These are phyloP conservation scores for Fusarium verticillioides DNA, from an alignment of 2,329 filamentous ascomycete species.

Conservation along the genomic window DNA sequence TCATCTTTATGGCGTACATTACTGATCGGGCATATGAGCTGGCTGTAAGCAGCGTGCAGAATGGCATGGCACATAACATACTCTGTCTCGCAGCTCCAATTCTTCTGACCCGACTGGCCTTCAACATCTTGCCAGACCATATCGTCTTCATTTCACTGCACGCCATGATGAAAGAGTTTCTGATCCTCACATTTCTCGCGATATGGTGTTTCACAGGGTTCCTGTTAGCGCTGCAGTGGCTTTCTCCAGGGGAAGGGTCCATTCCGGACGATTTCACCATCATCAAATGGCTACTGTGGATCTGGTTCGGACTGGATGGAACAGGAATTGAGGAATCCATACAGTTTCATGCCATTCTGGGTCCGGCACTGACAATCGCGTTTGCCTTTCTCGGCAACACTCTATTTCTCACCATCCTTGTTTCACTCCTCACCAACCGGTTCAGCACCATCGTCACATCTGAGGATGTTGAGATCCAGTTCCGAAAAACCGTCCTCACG, in stretches of 20 bases:
- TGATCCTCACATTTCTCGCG: conserved; percentile 71
- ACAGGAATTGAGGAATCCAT: conserved; percentile 59
- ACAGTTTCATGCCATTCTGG: conserved; percentile 73
- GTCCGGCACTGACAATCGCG: conserved; percentile 73
- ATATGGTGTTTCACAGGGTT: conserved; percentile 76
- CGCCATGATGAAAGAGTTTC: conserved; percentile 78
- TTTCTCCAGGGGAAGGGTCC: conserved; percentile 49
- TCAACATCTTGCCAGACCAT: conserved; percentile 77
- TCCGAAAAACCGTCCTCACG: conserved; percentile 74
- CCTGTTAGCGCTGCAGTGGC: conserved; percentile 74
- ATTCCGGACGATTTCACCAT: conserved; percentile 61
- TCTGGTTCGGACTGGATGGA: conserved; percentile 79
- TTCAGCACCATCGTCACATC: conserved; percentile 74
- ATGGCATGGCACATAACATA: conserved; percentile 67
- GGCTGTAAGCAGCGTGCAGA: conserved; percentile 54
- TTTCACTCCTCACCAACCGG: conserved; percentile 77
- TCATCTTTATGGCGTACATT: conserved; percentile 70
- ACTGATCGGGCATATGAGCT: conserved; percentile 66
- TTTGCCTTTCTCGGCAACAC: conserved; percentile 80
- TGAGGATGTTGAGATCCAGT: conserved; percentile 75
- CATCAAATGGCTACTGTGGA: conserved; percentile 80
- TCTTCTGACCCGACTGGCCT: conserved; percentile 74
- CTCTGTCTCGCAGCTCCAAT: conserved; percentile 73
- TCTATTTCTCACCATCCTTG: conserved; percentile 70
- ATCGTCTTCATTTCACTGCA: conserved; percentile 78